phyloP scores from a whole-genome alignment of 1,284 basidiomycete genomes.

The Rhodotorula sp. region DNA sequence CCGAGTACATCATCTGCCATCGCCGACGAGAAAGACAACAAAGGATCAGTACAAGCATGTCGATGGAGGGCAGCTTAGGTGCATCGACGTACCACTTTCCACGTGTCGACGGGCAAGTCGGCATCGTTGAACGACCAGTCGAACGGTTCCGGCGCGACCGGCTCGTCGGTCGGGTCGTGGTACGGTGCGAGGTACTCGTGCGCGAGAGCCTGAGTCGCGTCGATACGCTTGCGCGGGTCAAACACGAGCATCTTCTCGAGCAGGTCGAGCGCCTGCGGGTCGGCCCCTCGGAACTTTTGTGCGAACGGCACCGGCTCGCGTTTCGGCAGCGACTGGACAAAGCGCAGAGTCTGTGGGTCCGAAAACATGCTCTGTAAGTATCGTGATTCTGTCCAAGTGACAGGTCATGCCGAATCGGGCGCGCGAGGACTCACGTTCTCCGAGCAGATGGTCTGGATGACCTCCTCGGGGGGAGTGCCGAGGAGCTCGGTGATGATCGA shows the following conservation, averaged over 20 bases:
- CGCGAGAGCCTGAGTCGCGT: constrained; percentile 81
- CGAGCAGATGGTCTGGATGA: constrained; percentile 96
- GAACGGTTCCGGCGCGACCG: constrained; percentile 88
- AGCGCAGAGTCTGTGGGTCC: constrained; percentile 83
- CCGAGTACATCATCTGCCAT: constrained; percentile 52
- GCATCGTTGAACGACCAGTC: constrained; percentile 99
- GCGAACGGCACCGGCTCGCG: constrained; percentile 91
- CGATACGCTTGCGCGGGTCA: constrained; percentile 94
- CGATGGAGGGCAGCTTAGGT: background rate
- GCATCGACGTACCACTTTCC: constrained; percentile 67
- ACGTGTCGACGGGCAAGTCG: constrained; percentile 97
- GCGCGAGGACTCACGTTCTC: constrained; percentile 71
- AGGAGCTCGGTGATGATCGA: constrained; percentile 98
- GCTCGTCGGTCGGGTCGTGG: constrained; percentile 98
- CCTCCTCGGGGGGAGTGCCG: constrained; percentile 97
- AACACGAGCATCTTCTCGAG: constrained; percentile 99
- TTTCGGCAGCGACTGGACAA: constrained; percentile 96
- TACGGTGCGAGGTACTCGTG: constrained; percentile 97
- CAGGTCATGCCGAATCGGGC: constrained; percentile 9
- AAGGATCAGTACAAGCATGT: too few relatives aligned
- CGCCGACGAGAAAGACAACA: background rate
- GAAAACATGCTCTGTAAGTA: too few relatives aligned
- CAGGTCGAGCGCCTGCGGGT: constrained; percentile 88
- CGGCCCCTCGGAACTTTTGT: constrained; percentile 86
- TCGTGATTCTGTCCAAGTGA: too few relatives aligned